Evolutionary conservation across 441 rosid genomes (phyloP).

Genomic region (Syzygium syzygioides): DNA sequence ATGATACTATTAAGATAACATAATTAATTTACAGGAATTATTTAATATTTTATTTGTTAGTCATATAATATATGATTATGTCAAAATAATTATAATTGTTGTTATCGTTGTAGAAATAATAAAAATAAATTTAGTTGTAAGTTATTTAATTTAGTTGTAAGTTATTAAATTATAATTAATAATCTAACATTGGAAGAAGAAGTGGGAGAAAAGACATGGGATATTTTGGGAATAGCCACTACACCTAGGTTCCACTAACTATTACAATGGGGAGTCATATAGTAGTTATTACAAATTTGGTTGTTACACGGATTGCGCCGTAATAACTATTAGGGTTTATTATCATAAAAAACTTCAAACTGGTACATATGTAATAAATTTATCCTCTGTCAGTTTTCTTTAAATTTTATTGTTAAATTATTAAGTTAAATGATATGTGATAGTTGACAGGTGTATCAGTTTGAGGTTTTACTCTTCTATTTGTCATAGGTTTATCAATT

Average conservation of each 20-base stretch:
- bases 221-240: not conserved
- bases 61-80: not conserved
- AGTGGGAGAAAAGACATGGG: not conserved
- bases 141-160: not conserved
- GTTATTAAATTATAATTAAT: not conserved
- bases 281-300: not conserved
- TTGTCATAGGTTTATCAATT: no score
- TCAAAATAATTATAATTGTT: not conserved
- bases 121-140: not conserved
- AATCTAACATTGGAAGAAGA: not conserved
- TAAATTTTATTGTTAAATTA: no score
- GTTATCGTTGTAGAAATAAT: not conserved
- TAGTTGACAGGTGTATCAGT: no score
- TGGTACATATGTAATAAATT: no score
- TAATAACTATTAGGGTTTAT: not conserved
- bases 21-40: not conserved
- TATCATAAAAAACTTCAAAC: no score
- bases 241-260: not conserved
- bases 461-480: no score
- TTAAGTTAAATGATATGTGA: no score
- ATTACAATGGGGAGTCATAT: not conserved
- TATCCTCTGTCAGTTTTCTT: no score
- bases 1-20: not conserved
- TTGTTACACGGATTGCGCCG: not conserved
- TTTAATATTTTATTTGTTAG: not conserved